A percentile compares a stretch with the other conserved stretches of the same genome.
These are phyloP conservation scores for Benincasa hispida DNA, from an alignment of 306 rosid genomes.

Conservation along the genomic window DNA sequence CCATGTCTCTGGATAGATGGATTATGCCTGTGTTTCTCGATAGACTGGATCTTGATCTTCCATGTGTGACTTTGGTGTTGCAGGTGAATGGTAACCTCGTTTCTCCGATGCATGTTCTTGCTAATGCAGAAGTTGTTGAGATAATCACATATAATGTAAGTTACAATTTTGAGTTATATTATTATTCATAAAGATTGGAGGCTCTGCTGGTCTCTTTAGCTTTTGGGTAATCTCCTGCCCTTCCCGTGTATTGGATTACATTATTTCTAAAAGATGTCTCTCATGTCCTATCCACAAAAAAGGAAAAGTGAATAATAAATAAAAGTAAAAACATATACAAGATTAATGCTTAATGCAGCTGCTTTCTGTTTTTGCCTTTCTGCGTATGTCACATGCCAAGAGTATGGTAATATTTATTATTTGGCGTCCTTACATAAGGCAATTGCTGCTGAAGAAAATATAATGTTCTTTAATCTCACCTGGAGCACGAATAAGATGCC, in stretches of 20 bases:
- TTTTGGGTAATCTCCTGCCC: background rate
- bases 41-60: background rate
- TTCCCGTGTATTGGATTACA: background rate
- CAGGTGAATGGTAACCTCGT: conserved; percentile 96
- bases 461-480: background rate
- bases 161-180: conserved; percentile 12
- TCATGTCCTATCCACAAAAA: background rate
- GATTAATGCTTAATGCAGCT: conserved; percentile 22
- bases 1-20: conserved; percentile 6
- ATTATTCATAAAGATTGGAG: background rate
- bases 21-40: background rate
- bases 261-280: background rate
- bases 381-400: background rate
- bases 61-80: conserved; percentile 20
- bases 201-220: background rate
- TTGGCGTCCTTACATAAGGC: background rate
- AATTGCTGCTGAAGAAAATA: background rate
- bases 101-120: conserved; percentile 76
- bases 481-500: background rate
- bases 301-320: background rate
- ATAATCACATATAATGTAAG: conserved; percentile 91
- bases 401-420: background rate
- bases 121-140: conserved; percentile 99
- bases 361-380: background rate
- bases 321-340: conserved; percentile 1